Conservation (phyloP, 2,329 filamentous ascomycete species). For the Ophioceras dolichostomum region DNA sequence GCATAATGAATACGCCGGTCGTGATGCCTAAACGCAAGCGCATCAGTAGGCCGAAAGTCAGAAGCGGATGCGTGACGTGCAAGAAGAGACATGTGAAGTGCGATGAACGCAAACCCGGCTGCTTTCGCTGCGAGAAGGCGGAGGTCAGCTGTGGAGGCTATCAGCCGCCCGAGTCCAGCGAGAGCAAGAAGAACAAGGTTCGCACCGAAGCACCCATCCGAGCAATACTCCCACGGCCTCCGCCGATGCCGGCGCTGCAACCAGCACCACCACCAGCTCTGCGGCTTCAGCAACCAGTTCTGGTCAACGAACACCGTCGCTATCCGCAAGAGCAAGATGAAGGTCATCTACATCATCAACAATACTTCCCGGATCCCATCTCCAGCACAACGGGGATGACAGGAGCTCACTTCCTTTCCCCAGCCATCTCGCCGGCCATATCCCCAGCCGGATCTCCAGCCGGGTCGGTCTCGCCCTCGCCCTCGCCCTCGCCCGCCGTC, state of each 20-base stretch:
- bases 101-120: constrained; percentile 15
- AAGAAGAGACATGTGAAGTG: constrained; percentile 11
- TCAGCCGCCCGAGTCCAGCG: constrained; percentile 1
- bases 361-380: no score
- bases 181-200: background rate
- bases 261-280: background rate
- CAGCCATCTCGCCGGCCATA: background rate
- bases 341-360: no score
- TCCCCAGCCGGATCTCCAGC: background rate
- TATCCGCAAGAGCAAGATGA: no score
- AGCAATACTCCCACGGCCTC: background rate
- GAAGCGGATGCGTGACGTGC: constrained; percentile 14
- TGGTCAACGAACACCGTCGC: no score
- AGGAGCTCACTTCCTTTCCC: background rate
- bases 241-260: background rate
- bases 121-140: constrained; percentile 14
- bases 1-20: background rate
- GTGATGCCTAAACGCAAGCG: constrained; percentile 16
- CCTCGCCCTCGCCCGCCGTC: background rate
- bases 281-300: no score
- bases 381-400: no score
- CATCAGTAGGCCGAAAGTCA: constrained; percentile 11
- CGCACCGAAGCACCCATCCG: background rate
- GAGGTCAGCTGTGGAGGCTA: constrained; percentile 15
- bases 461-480: background rate